phyloP scores from a whole-genome alignment of 768 basidiomycete genomes.

The Tricholoma hemisulphureum region DNA sequence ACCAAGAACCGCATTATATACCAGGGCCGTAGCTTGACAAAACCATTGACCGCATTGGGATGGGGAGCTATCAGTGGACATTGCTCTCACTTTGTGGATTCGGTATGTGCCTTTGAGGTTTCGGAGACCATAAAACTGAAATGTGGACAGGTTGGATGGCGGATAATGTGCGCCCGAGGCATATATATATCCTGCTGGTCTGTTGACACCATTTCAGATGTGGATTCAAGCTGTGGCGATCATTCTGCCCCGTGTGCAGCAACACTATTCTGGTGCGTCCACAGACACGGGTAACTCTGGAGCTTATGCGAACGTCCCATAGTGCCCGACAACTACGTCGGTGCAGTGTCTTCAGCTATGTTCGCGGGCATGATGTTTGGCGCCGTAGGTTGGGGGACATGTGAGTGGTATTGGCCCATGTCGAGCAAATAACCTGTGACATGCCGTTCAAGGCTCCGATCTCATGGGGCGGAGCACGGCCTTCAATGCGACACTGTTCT shows the following conservation, averaged over 20 bases:
- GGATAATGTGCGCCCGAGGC: constrained; percentile 65
- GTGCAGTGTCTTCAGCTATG: constrained; percentile 81
- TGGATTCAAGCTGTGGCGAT: constrained; percentile 92
- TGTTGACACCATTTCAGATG: constrained; percentile 59
- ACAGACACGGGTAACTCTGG: not conserved
- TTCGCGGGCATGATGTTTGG: constrained; percentile 98
- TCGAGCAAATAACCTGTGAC: not conserved
- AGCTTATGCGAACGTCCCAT: constrained; percentile 4
- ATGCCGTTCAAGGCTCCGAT: constrained; percentile 61
- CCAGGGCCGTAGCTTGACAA: constrained; percentile 53
- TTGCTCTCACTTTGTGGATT: constrained; percentile 83
- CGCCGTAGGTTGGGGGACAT: constrained; percentile 88
- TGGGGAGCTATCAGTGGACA: constrained; percentile 89
- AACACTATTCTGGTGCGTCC: constrained; percentile 70
- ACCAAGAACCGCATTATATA: not conserved
- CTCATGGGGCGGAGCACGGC: constrained; percentile 83
- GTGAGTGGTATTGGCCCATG: constrained; percentile 38
- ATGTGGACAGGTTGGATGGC: constrained; percentile 79
- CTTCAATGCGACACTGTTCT: constrained; percentile 89
- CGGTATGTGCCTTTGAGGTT: constrained; percentile 48
- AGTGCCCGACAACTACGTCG: constrained; percentile 79
- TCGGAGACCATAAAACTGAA: constrained; percentile 1
- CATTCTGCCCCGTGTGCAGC: constrained; percentile 93
- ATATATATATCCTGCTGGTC: constrained; percentile 3
- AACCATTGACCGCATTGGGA: constrained; percentile 88